These are phyloP conservation scores for Elsinoe arachidis DNA, from an alignment of 2,329 filamentous ascomycete genomes.

Conservation along the genomic window DNA sequence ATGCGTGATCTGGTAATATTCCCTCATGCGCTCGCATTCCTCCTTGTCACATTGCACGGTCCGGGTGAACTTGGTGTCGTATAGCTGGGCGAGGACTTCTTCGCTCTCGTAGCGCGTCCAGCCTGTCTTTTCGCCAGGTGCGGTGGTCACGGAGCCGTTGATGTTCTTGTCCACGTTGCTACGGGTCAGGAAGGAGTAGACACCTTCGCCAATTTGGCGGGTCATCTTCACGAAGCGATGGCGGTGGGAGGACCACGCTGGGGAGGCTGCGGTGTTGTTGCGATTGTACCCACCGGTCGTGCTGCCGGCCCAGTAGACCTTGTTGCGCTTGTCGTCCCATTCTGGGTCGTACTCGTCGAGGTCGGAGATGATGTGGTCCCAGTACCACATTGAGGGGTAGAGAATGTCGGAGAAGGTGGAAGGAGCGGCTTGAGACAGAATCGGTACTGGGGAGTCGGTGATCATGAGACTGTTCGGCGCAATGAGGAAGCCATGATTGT, in stretches of 20 bases:
- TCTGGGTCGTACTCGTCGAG: conserved; percentile 32
- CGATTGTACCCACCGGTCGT: conserved; percentile 39
- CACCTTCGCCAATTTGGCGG: conserved; percentile 13
- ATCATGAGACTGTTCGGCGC: conserved; percentile 36
- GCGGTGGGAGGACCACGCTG: conserved; percentile 19
- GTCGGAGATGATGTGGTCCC: conserved; percentile 35
- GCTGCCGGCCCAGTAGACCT: conserved; percentile 51
- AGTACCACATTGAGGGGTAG: conserved; percentile 43
- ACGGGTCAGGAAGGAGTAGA: conserved; percentile 18
- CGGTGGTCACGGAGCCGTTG: background rate
- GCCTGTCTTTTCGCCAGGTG: conserved; percentile 12
- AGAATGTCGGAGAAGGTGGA: conserved; percentile 44
- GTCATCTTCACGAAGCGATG: conserved; percentile 41
- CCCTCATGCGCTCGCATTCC: conserved; percentile 25
- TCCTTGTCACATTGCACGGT: conserved; percentile 38
- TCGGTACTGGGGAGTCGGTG: conserved; percentile 35
- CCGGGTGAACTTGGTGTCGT: conserved; percentile 39
- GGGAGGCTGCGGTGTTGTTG: conserved; percentile 30
- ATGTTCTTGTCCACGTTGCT: background rate
- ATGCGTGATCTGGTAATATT: conserved; percentile 16
- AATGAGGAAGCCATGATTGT: conserved; percentile 39
- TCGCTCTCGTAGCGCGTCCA: conserved; percentile 6
- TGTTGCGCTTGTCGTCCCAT: conserved; percentile 44
- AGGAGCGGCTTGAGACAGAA: conserved; percentile 39
- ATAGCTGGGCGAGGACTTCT: conserved; percentile 33